phyloP scores from a whole-genome alignment of 225 moss, liverwort and hornwort genomes.

The Thuidium tamariscinum region DNA sequence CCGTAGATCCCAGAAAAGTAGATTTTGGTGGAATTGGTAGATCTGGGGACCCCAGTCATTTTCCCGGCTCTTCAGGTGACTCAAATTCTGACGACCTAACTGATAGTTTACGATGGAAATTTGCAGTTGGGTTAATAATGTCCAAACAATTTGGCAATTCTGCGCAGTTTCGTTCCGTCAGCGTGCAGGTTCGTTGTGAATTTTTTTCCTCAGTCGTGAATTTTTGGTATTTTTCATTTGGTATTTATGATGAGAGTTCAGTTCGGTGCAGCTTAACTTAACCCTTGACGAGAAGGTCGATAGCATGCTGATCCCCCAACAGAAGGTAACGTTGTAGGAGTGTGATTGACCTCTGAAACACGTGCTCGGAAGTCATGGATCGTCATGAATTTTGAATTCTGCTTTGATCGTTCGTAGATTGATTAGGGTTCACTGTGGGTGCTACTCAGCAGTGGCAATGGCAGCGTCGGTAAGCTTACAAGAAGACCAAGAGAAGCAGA shows the following conservation, averaged over 20 bases:
- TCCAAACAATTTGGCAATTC: background rate
- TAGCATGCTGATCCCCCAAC: background rate
- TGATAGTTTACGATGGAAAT: background rate
- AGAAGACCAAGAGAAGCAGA: conserved; percentile 21
- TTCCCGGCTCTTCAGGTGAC: background rate
- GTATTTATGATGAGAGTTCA: background rate
- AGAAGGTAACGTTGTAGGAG: background rate
- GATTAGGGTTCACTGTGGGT: background rate
- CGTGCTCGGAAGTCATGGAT: background rate
- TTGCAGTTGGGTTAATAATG: background rate
- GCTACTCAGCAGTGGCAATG: conserved; percentile 9
- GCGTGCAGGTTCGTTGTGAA: background rate
- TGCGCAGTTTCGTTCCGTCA: background rate
- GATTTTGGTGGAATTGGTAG: background rate
- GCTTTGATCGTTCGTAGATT: background rate
- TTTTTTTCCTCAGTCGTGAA: background rate
- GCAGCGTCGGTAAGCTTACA: conserved; percentile 19
- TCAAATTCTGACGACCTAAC: background rate
- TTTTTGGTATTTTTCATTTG: background rate
- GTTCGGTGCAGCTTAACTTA: background rate
- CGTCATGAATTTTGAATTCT: background rate
- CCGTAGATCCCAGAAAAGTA: background rate
- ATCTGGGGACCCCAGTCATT: background rate
- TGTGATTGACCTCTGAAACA: background rate
- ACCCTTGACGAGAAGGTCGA: background rate